Base-by-base conservation (phyloP, 371 early-diverging fungal species). In the Mucor racemosus region DNA sequence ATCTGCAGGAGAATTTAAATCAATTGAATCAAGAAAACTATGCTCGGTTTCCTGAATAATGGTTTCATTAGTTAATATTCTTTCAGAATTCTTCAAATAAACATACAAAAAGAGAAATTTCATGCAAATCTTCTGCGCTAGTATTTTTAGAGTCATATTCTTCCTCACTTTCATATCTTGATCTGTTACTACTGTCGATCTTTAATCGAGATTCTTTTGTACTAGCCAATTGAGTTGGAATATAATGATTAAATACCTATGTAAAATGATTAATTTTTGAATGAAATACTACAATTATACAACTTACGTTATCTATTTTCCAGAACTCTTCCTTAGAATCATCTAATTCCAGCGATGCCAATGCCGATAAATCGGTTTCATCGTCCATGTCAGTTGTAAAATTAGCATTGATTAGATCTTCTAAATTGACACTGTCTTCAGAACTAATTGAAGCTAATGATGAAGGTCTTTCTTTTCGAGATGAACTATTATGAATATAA, bases 281-380 rank as follows among this genome's bases (percentile, higher is more conserved):
- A n/a, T 17, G 39, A 17, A 44, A 35, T 53, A 10, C 11, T 53
- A 31, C 19, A 31, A 5, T 5, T 7, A 14, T 14, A 13, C 31
- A 10, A 21, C 61, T 72, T 73, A 76, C 77, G 62, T 75, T 68
- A 54, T 76, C 75, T 58, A 82, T 62, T 59, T 79, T 79, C 79
- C 79, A 82, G 59, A 82, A 82, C 35, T 77, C 79, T 46, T 82
- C 82, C 41, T 71, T 75, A 19, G 76, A 73, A 60, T 82, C 82
- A 68, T 82, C 82, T 26, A 82, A 54, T 62, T 82, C 82, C 58
- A 82, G 67, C 48, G 71, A 68, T 21, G 78, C 75, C 33, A 82
- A 64, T 58, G 71, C 71, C 11, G 76, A 67, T 36, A 82, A 66
- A 42, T 79, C 76, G 5, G 80, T 79, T 69, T 79, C 80, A 36